Conservation (phyloP, 2,329 filamentous ascomycete genomes). For the Trichothecium roseum region DNA sequence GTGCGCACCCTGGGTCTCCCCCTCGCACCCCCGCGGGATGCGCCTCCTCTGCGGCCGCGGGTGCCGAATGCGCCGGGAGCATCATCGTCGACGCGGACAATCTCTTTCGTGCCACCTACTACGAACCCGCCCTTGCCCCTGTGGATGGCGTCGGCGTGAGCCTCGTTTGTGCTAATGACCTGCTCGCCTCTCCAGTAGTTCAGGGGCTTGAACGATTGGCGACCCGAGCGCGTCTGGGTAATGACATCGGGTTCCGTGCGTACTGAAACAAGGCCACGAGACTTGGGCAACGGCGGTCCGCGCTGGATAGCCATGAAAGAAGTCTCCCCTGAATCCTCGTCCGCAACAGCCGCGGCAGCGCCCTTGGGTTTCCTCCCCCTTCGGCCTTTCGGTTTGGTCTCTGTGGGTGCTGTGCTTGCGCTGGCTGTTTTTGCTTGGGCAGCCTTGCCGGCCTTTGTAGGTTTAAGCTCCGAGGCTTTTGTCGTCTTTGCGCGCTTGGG, state of each 20-base stretch:
- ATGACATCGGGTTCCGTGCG: constrained; percentile 39
- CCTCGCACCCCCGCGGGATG: constrained; percentile 12
- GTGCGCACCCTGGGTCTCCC: constrained; percentile 13
- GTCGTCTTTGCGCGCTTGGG: constrained; percentile 16
- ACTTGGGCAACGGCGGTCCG: constrained; percentile 44
- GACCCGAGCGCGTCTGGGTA: constrained; percentile 61
- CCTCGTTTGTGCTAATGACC: constrained; percentile 56
- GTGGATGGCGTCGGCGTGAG: constrained; percentile 35
- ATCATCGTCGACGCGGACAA: constrained; percentile 61
- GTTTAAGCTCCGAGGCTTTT: constrained; percentile 12
- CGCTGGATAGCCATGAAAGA: constrained; percentile 38
- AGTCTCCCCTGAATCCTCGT: constrained; percentile 31
- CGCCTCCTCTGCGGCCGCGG: constrained; percentile 12
- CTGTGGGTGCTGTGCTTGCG: constrained; percentile 9
- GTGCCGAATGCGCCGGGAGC: constrained; percentile 15
- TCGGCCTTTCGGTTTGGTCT: constrained; percentile 14
- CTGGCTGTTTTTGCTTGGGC: neutral
- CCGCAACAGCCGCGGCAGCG: constrained; percentile 12
- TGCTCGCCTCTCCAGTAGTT: constrained; percentile 82
- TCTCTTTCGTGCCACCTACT: constrained; percentile 63
- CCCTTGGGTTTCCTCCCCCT: constrained; percentile 14
- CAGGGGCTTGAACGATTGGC: constrained; percentile 67
- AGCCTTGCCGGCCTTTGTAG: constrained; percentile 9
- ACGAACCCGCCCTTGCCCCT: constrained; percentile 34
- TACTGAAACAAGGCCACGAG: constrained; percentile 42